These are phyloP conservation scores for Diaporthe vexans DNA, from an alignment of 2,329 filamentous ascomycete species.

Conservation along the genomic window DNA sequence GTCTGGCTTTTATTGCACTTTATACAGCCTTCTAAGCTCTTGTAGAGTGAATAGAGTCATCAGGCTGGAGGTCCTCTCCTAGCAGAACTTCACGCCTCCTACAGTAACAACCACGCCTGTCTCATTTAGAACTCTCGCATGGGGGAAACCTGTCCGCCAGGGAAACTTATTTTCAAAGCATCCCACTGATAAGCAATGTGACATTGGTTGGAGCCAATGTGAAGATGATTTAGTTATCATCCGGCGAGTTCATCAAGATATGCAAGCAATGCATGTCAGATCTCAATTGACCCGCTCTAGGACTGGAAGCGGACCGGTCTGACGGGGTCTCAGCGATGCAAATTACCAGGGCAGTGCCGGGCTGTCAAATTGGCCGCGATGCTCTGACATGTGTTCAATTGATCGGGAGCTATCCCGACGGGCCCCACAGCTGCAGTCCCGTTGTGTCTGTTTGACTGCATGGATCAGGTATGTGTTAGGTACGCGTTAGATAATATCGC, in stretches of 20 bases:
- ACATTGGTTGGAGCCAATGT: not conserved
- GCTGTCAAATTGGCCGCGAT: not conserved
- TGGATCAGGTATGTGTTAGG: constrained; percentile 5
- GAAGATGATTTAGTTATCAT: not conserved
- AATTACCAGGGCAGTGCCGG: not conserved
- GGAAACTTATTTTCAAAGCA: not conserved
- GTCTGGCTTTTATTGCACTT: not conserved
- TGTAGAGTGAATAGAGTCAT: not conserved
- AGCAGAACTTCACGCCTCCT: constrained; percentile 46
- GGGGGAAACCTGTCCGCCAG: not conserved
- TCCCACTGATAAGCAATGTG: not conserved
- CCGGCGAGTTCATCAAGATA: not conserved
- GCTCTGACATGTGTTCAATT: not conserved
- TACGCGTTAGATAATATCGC: not conserved
- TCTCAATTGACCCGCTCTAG: not conserved
- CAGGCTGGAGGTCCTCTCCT: constrained; percentile 45
- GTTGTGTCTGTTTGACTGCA: not conserved
- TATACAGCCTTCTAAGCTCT: too few relatives aligned
- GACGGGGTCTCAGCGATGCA: not conserved
- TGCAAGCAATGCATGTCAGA: not conserved
- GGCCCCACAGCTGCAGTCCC: constrained; percentile 2
- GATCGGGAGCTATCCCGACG: not conserved
- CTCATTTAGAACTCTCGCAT: not conserved
- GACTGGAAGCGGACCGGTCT: too few relatives aligned
- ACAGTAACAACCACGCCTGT: not conserved